Percentiles rank a stretch among this genome's conserved stretches.
Conservation (phyloP, 192 early-diverging fungal genomes). For the Diversispora epigaea region DNA sequence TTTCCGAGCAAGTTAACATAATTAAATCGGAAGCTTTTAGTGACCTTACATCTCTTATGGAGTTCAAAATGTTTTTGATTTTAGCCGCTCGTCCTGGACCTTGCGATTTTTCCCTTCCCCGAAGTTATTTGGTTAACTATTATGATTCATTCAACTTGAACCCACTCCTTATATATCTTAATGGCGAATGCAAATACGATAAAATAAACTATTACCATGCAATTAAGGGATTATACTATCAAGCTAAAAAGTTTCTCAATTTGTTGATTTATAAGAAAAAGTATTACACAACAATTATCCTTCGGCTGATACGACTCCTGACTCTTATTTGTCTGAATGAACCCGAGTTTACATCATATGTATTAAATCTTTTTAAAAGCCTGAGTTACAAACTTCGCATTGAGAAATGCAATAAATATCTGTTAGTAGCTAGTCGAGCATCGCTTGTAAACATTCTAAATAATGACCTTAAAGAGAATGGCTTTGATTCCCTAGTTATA, state of each 20-base stretch:
- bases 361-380: background rate
- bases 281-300: no score
- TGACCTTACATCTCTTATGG: background rate
- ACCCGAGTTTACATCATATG: no score
- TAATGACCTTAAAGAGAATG: conserved; percentile 1
- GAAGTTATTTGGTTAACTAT: background rate
- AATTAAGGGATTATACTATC: no score
- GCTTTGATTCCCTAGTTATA: conserved; percentile 16
- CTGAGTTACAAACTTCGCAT: background rate
- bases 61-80: no score
- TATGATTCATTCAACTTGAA: background rate
- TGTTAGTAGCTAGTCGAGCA: background rate
- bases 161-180: background rate
- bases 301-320: no score
- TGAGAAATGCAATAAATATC: conserved; percentile 18
- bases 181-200: background rate
- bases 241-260: no score
- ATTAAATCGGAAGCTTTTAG: background rate
- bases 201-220: no score
- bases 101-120: no score
- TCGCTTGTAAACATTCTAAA: background rate
- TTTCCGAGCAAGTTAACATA: background rate
- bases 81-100: no score
- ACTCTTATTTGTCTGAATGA: no score
- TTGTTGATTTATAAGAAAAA: no score